Percentiles rank a stretch among this genome's conserved stretches.
Evolutionary conservation across 176 grass and related monocot species (phyloP).

Genomic region (Hyparrhenia diplandra): DNA sequence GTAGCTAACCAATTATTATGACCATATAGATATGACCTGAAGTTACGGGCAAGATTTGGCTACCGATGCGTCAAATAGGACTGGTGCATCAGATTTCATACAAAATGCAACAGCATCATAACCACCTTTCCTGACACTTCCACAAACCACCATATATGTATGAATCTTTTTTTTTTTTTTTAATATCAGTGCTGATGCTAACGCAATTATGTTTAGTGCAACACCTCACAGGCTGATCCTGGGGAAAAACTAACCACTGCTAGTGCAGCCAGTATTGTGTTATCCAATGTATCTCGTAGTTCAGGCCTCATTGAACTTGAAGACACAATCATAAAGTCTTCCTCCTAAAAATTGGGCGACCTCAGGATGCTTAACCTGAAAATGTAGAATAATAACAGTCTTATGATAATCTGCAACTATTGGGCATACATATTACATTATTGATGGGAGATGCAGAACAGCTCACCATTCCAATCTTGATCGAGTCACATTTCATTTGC

Average conservation of each 20-base stretch:
- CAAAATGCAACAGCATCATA: not conserved
- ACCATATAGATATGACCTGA: not conserved
- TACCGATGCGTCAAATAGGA: not conserved
- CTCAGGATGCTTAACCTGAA: conserved; percentile 95
- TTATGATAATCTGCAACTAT: not conserved
- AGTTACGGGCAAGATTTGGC: not conserved
- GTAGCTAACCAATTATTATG: too few relatives aligned
- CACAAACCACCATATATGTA: not conserved
- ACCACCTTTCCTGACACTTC: not conserved
- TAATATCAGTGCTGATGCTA: not conserved
- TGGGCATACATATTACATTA: not conserved
- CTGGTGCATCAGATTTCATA: not conserved
- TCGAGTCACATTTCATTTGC: conserved; percentile 87
- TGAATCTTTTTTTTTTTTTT: not conserved
- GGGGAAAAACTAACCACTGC: not conserved
- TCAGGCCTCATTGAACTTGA: conserved; percentile 91
- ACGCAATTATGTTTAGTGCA: not conserved
- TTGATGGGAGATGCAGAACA: not conserved
- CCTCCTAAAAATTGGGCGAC: conserved; percentile 97
- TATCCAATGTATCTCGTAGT: conserved; percentile 18
- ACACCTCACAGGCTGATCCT: not conserved
- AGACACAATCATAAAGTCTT: conserved; percentile 95
- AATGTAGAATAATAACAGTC: not conserved
- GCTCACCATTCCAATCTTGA: conserved; percentile 94
- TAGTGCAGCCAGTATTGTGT: not conserved